These are phyloP conservation scores for Tetrahymena elliotti DNA, from an alignment of 73 alveolate species.

Conservation along the genomic window DNA sequence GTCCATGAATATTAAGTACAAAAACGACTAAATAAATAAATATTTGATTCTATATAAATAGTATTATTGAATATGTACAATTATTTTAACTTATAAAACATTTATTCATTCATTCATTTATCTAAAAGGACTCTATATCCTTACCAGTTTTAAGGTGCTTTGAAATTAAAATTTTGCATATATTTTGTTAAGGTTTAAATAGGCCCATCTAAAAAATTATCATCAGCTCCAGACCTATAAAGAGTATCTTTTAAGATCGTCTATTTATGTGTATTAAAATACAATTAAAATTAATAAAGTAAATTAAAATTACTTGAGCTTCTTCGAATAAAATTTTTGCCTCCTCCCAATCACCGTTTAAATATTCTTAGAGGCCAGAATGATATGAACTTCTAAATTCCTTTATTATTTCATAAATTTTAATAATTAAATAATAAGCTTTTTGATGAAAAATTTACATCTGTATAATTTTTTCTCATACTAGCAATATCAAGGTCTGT, in stretches of 20 bases:
- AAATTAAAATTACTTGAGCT: constrained; percentile 44
- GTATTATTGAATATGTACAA: neutral
- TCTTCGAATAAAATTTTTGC: constrained; percentile 46
- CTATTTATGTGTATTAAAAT: constrained; percentile 65
- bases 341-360: constrained; percentile 51
- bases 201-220: constrained; percentile 37
- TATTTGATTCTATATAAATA: neutral
- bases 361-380: constrained; percentile 40
- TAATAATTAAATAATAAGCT: neutral
- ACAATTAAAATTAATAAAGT: constrained; percentile 60
- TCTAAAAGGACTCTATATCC: constrained; percentile 76
- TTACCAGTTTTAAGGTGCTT: constrained; percentile 79
- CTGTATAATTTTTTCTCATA: constrained; percentile 40
- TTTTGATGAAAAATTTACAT: constrained; percentile 21
- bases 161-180: constrained; percentile 33
- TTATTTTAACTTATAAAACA: neutral
- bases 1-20: neutral
- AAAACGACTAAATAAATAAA: too few relatives aligned
- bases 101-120: constrained; percentile 38
- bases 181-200: constrained; percentile 28
- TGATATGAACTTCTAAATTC: constrained; percentile 38
- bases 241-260: constrained; percentile 20
- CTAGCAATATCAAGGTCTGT: neutral
- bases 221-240: neutral
- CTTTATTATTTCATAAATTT: neutral